Evolutionary conservation across 805 yeast species (phyloP).

Genomic region (Ascoidea rubescens): DNA sequence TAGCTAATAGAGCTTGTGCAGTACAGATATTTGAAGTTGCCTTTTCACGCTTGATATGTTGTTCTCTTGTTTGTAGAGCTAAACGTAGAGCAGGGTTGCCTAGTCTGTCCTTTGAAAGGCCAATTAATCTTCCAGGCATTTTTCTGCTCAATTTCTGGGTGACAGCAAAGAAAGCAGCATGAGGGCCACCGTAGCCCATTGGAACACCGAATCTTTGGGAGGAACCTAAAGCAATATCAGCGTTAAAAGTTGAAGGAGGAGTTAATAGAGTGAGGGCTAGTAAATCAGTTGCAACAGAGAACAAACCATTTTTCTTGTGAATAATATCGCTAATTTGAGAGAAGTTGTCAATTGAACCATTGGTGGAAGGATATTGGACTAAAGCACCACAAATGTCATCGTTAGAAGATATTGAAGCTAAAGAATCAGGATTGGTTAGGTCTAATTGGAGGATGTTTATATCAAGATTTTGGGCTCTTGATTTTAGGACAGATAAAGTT

Average conservation of each 20-base stretch:
- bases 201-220: slow-evolving; percentile 97
- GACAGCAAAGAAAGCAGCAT: slow-evolving; percentile 94
- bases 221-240: slow-evolving; percentile 86
- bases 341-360: slow-evolving; percentile 53
- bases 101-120: slow-evolving; percentile 81
- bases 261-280: slow-evolving; percentile 75
- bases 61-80: slow-evolving; percentile 96
- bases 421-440: slow-evolving; percentile 28
- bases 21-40: slow-evolving; percentile 98
- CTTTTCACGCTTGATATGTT: slow-evolving; percentile 92
- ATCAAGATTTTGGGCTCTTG: slow-evolving; percentile 66
- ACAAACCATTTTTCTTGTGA: slow-evolving; percentile 60
- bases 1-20: slow-evolving; percentile 92
- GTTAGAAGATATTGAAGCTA: slow-evolving; percentile 22
- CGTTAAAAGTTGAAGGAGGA: slow-evolving; percentile 77
- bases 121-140: slow-evolving; percentile 94
- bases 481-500: slow-evolving; percentile 62
- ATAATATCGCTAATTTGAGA: slow-evolving; percentile 43
- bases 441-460: slow-evolving; percentile 52
- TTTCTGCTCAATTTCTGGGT: slow-evolving; percentile 70
- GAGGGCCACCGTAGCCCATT: slow-evolving; percentile 97
- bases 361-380: slow-evolving; percentile 83
- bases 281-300: slow-evolving; percentile 84
- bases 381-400: slow-evolving; percentile 59
- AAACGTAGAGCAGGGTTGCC: slow-evolving; percentile 83